Evolutionary conservation across 1,284 basidiomycete species (phyloP), one percentile per base, ranked within the genome.

Genomic region (Cryptococcus floricola): DNA sequence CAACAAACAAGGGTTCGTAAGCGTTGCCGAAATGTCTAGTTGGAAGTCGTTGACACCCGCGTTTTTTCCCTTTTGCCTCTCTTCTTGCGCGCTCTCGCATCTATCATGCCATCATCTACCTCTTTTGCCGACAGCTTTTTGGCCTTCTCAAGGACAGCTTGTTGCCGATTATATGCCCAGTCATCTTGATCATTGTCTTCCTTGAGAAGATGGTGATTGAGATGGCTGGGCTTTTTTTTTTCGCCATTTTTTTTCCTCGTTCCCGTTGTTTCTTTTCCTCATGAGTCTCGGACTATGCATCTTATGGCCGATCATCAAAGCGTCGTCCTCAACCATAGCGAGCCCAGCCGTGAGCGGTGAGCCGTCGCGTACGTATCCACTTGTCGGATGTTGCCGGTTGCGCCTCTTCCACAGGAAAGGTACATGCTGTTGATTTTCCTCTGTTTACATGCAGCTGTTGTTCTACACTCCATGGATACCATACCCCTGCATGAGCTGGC

Each of bases 191-290:
- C 31, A 27, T 51, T 23, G 48, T 55, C 51, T 57, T 31, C 45
- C 50, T 37, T 38, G 60, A 34, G 54, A 28, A 12, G 56, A 39
- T 6, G 49, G 44, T 38, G 54, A 53, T 56, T 16, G 19, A 27
- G 19, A 38, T 27, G 57, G 59, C 55, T 59, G 62, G 62, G 59
- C 59, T 64, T 61, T 64, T 64, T 64, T 58, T 56, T 56, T 63
- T 54, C 7, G 7, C 31, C 10, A 8, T 34, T 34, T 34, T 34
- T 34, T 34, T 34, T 34, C 23, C 23, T 23, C 23, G 1, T 23
- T 3, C 23, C 23, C 2, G 2, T 23, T 23, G 23, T 34, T 34
- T 6, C 31, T 3, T 34, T 8, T 2, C 10, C 10, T 34, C 31
- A 5, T 34, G 7, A 34, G 31, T 34, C 23, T 34, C 1, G 31